Percentiles rank a stretch among this genome's conserved stretches.
Conservation (phyloP, 2,329 filamentous ascomycete species). For the Huntiella savannae region DNA sequence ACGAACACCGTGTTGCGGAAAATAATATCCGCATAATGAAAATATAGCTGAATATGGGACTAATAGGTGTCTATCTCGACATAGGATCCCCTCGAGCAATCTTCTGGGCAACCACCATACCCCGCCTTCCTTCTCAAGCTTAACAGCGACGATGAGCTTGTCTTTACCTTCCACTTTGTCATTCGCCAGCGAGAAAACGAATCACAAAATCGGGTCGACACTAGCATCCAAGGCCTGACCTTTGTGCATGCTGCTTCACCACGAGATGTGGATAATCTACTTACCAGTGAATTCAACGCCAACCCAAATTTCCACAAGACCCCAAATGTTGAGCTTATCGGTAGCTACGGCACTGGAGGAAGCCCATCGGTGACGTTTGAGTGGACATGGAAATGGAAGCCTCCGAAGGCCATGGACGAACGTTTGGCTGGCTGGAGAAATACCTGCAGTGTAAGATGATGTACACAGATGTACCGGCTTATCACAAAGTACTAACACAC, state of each 20-base stretch:
- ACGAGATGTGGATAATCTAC: constrained; percentile 78
- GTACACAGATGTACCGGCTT: neutral
- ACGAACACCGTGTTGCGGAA: constrained; percentile 16
- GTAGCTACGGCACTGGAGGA: constrained; percentile 74
- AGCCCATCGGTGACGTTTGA: constrained; percentile 70
- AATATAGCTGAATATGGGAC: neutral
- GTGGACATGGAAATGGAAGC: constrained; percentile 95
- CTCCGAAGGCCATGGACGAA: constrained; percentile 66
- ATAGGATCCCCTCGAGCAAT: constrained; percentile 1
- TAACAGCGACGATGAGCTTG: constrained; percentile 76
- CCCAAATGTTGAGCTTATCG: constrained; percentile 85
- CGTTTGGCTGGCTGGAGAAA: constrained; percentile 86
- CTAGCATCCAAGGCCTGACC: constrained; percentile 70
- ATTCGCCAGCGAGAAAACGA: constrained; percentile 40
- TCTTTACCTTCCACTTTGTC: constrained; percentile 83
- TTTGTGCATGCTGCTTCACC: constrained; percentile 76
- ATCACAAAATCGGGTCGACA: constrained; percentile 37
- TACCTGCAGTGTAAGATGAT: constrained; percentile 56
- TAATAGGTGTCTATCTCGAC: constrained; percentile 11
- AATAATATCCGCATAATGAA: too few relatives aligned
- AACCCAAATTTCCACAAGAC: constrained; percentile 97
- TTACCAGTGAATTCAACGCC: constrained; percentile 89
- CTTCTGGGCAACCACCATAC: constrained; percentile 7
- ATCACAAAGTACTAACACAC: neutral
- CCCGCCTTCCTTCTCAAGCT: constrained; percentile 60